phyloP scores from a whole-genome alignment of 495 filamentous ascomycete species.

The Xanthoparmelia taractica region DNA sequence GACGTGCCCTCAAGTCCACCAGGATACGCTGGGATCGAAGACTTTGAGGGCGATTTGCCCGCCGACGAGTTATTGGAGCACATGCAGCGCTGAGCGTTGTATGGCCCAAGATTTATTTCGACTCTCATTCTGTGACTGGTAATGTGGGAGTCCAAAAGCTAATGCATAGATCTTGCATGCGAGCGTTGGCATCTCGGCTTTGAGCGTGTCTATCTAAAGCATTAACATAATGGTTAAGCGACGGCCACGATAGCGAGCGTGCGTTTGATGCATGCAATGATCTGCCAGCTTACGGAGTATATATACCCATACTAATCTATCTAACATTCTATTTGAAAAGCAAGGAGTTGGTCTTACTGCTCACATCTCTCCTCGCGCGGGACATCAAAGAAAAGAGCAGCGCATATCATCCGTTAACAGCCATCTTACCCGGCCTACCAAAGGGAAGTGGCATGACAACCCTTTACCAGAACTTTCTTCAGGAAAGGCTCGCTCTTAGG shows the following conservation, averaged over 20 bases:
- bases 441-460: too few species aligned
- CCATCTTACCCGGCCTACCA: too few species aligned
- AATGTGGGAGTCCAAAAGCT: background rate
- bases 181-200: background rate
- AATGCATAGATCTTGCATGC: background rate
- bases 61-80: constrained; percentile 21
- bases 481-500: too few species aligned
- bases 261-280: background rate
- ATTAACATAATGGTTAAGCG: too few species aligned
- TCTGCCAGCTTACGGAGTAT: background rate
- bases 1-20: constrained; percentile 87
- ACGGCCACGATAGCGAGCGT: background rate
- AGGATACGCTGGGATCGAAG: constrained; percentile 51
- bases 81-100: constrained; percentile 6
- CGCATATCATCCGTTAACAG: too few species aligned
- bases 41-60: constrained; percentile 27
- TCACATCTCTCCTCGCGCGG: too few species aligned
- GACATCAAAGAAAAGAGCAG: too few species aligned
- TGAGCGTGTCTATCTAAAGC: background rate
- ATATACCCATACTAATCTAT: background rate
- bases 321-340: background rate
- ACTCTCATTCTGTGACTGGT: background rate
- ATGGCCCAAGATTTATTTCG: background rate
- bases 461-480: too few species aligned
- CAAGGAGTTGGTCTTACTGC: background rate